Conservation (phyloP, 805 yeast genomes). For the Lipomyces orientalis region DNA sequence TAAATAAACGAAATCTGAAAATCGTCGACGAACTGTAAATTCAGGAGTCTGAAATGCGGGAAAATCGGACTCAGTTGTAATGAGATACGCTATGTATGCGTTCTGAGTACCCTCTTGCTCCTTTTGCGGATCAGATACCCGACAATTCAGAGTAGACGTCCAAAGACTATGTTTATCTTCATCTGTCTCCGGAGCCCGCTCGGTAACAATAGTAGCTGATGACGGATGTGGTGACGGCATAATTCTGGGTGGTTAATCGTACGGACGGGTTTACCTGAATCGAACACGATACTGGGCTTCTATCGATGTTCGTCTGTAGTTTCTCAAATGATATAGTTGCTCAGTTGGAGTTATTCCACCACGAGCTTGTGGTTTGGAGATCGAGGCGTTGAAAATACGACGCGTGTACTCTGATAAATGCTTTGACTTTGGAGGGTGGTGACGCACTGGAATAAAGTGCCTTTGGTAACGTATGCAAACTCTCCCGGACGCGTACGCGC, state of each 20-base stretch:
- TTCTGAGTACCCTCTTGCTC: constrained; percentile 73
- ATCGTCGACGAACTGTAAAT: constrained; percentile 74
- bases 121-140: constrained; percentile 59
- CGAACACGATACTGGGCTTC: not conserved
- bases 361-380: not conserved
- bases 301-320: not conserved
- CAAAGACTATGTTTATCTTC: constrained; percentile 33
- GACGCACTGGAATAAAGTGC: not conserved
- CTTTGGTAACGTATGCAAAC: too few relatives aligned
- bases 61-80: constrained; percentile 66
- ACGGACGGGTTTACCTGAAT: not conserved
- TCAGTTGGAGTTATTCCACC: not conserved
- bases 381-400: not conserved
- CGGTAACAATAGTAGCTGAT: constrained; percentile 32
- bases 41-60: constrained; percentile 57
- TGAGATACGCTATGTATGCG: constrained; percentile 74
- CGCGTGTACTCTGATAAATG: not conserved
- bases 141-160: constrained; percentile 32
- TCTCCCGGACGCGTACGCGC: not conserved
- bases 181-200: constrained; percentile 37
- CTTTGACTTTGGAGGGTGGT: not conserved
- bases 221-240: constrained; percentile 25
- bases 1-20: constrained; percentile 82
- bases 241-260: not conserved
- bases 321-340: not conserved